A percentile compares a stretch with the other conserved stretches of the same genome.
These are phyloP conservation scores for Penicillium brasilianum DNA, from an alignment of 2,329 filamentous ascomycete genomes.

Conservation along the genomic window DNA sequence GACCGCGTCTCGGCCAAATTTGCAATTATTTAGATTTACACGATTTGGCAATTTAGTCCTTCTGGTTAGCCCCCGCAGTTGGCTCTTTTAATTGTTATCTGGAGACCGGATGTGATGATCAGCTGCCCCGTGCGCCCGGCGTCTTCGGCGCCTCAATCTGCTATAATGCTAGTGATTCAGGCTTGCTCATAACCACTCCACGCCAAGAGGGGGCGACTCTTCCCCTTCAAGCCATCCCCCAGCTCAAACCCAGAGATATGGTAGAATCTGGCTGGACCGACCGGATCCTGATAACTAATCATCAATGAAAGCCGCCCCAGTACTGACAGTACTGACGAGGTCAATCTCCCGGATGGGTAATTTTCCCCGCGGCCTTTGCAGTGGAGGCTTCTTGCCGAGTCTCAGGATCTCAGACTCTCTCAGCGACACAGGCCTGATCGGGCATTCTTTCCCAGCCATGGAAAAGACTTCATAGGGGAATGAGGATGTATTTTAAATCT, in stretches of 20 bases:
- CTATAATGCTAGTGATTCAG: not conserved
- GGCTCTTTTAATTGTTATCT: not conserved
- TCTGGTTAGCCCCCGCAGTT: not conserved
- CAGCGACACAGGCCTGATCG: not conserved
- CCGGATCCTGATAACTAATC: not conserved
- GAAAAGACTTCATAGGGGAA: not conserved
- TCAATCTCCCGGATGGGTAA: not conserved
- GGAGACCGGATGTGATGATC: not conserved
- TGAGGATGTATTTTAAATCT: not conserved
- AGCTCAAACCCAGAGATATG: not conserved
- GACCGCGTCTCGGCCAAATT: not conserved
- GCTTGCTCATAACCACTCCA: not conserved
- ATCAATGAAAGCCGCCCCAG: no score
- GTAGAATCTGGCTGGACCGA: not conserved
- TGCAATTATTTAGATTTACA: not conserved
- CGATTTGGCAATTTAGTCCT: not conserved
- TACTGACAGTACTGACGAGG: no score
- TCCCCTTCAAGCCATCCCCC: not conserved
- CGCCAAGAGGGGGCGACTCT: not conserved
- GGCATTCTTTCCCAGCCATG: not conserved
- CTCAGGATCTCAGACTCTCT: not conserved
- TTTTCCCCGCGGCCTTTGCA: not conserved
- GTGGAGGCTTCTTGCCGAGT: not conserved
- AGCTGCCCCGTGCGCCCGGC: not conserved
- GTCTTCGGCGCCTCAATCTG: not conserved